Evolutionary conservation across 176 grass and related monocot species (phyloP), one percentile per base, ranked within the genome.

Genomic region (Oryza glaberrima): DNA sequence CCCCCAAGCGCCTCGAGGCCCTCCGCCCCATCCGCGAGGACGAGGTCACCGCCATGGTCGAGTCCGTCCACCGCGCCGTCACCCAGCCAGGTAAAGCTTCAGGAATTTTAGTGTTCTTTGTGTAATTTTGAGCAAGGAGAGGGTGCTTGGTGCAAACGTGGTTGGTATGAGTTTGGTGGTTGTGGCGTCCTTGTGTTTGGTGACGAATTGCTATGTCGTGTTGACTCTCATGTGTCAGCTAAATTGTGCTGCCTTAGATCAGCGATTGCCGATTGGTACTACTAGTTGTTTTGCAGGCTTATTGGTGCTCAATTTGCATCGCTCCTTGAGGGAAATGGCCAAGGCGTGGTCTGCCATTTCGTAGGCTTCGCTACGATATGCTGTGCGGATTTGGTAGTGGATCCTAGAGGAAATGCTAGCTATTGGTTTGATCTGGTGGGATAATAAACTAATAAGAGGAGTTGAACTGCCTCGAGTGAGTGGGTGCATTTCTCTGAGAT

Each of bases 21-120:
- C 93, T 95, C 20, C 90, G 93, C 32, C 90, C 93, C 75, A 60
- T 95, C 83, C 75, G 93, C 11, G 93, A 95, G 72, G 93, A 95
- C 88, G 93, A 95, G 90, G 83, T 95, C 90, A 92, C 88, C 75
- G 87, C 90, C 90, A 95, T 95, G 93, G 93, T 95, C 51, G 90
- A 95, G 76, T 92, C 93, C 85, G 75, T 95, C 49, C 75, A 92
- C 85, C 49, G 67, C 52, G 93, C 75, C 25, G 77, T 85, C 80
- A 83, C 89, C 45, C 48, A 75, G 10, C 30, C 70, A 6, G 93
- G 93, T 92, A 80, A 80, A 88, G 74, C 75, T 15, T 17, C 49
- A 3, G 12, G 47, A 45, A 84, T 76, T 86, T 78, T 61, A 7
- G 16, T 36, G 23, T 3, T 13, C 3, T 0, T 9, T 44, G 36